Percentiles rank a stretch among this genome's conserved stretches.
phyloP scores from a whole-genome alignment of 2,329 filamentous ascomycete species.

The Pseudocercospora macadamiae region DNA sequence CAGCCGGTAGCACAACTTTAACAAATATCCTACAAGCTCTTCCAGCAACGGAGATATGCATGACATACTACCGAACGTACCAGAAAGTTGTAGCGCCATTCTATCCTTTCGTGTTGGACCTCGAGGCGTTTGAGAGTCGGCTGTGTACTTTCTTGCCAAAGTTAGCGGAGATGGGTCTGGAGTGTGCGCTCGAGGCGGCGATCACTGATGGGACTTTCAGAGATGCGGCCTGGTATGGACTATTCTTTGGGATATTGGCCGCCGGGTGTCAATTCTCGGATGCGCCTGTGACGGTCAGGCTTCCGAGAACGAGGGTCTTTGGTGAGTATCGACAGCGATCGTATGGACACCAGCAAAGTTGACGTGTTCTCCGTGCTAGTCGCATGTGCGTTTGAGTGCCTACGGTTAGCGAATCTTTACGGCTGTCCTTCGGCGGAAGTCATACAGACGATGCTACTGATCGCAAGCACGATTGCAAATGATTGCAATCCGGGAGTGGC shows the following conservation, averaged over 20 bases:
- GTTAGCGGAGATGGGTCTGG: neutral
- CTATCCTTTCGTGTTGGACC: constrained; percentile 7
- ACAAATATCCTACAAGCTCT: constrained; percentile 10
- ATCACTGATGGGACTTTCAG: constrained; percentile 5
- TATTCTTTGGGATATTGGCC: constrained; percentile 12
- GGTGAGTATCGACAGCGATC: too few relatives aligned
- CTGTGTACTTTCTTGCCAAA: neutral
- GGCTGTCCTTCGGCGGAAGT: constrained; percentile 10
- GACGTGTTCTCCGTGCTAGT: neutral
- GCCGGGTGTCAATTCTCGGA: constrained; percentile 13
- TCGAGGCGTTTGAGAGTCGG: constrained; percentile 5
- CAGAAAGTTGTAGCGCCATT: constrained; percentile 9
- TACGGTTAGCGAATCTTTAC: constrained; percentile 14
- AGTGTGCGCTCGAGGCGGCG: neutral
- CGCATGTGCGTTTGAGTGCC: constrained; percentile 14
- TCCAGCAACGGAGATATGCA: constrained; percentile 11
- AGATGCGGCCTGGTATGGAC: constrained; percentile 9
- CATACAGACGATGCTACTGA: constrained; percentile 9
- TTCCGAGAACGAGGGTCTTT: constrained; percentile 14
- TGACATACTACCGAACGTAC: constrained; percentile 12
- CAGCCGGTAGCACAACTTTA: constrained; percentile 7
- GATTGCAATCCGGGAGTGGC: constrained; percentile 16
- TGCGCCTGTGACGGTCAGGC: neutral
- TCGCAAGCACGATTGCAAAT: constrained; percentile 11
- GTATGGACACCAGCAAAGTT: too few relatives aligned